Evolutionary conservation across 2,329 filamentous ascomycete species (phyloP).

Genomic region (Colletotrichum somersetense): DNA sequence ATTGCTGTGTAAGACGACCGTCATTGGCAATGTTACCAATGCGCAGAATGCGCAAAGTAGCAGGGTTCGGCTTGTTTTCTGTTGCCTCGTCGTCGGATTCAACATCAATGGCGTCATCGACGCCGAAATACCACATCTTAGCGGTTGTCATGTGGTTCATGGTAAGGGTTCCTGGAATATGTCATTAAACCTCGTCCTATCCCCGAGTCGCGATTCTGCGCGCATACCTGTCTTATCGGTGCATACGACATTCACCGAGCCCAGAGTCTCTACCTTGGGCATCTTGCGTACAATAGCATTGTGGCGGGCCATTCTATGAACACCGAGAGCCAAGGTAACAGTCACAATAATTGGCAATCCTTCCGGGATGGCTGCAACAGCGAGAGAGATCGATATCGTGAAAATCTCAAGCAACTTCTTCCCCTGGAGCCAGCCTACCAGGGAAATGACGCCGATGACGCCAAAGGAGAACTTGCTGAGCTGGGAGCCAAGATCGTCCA

Average conservation of each 20-base stretch:
- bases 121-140: constrained; percentile 95
- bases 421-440: constrained; percentile 91
- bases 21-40: constrained; percentile 99
- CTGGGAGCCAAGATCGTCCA: constrained; percentile 97
- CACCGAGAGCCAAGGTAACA: constrained; percentile 92
- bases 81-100: constrained; percentile 66
- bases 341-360: constrained; percentile 98
- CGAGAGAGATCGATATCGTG: constrained; percentile 95
- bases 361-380: constrained; percentile 95
- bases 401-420: constrained; percentile 94
- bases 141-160: constrained; percentile 99
- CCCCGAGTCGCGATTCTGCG: neutral
- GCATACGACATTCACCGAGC: constrained; percentile 99
- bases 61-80: constrained; percentile 74
- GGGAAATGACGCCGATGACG: constrained; percentile 91
- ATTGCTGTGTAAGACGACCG: constrained; percentile 80
- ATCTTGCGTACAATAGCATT: constrained; percentile 96
- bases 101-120: constrained; percentile 64
- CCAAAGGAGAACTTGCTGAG: constrained; percentile 96
- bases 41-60: constrained; percentile 83
- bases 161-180: constrained; percentile 79
- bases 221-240: constrained; percentile 90
- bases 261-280: constrained; percentile 96
- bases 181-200: neutral
- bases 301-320: constrained; percentile 94